A percentile compares a stretch with the other conserved stretches of the same genome.
Evolutionary conservation across 2,329 filamentous ascomycete genomes (phyloP).

Genomic region (Mycosphaerella sp.): DNA sequence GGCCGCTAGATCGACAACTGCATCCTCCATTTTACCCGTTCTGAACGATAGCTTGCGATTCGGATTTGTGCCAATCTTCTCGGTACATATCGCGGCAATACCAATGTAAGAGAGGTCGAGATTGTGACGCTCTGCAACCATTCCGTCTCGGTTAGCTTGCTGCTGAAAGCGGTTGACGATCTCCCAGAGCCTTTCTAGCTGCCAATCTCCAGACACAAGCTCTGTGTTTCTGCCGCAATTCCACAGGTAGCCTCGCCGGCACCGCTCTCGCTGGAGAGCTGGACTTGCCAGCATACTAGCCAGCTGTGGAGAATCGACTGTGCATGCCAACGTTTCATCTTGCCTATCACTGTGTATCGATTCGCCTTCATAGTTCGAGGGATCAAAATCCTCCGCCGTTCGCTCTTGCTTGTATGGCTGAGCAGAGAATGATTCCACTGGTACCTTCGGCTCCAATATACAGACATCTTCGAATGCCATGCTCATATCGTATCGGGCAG

Average conservation of each 20-base stretch:
- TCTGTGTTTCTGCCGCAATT: constrained; percentile 59
- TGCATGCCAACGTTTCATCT: constrained; percentile 13
- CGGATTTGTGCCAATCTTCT: constrained; percentile 48
- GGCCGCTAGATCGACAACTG: constrained; percentile 58
- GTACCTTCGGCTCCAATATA: constrained; percentile 21
- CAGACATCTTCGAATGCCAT: constrained; percentile 22
- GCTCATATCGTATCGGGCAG: constrained; percentile 40
- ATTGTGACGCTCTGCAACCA: constrained; percentile 57
- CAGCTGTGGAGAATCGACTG: constrained; percentile 19
- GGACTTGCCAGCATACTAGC: constrained; percentile 22
- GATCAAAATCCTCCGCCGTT: constrained; percentile 27
- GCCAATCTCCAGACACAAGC: constrained; percentile 65
- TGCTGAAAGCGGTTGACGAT: constrained; percentile 63
- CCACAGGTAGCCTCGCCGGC: constrained; percentile 51
- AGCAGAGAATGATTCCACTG: constrained; percentile 6
- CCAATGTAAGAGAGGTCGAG: constrained; percentile 73
- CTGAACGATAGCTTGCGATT: constrained; percentile 25
- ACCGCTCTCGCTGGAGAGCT: constrained; percentile 47
- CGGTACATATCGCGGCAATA: constrained; percentile 63
- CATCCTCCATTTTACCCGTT: constrained; percentile 32
- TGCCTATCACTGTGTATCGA: neutral
- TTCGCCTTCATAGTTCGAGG: constrained; percentile 20
- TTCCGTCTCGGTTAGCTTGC: constrained; percentile 60
- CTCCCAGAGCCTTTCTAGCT: constrained; percentile 73
- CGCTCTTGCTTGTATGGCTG: constrained; percentile 16